phyloP scores from a whole-genome alignment of 2,329 filamentous ascomycete species.

The Aureobasidium pullulans region DNA sequence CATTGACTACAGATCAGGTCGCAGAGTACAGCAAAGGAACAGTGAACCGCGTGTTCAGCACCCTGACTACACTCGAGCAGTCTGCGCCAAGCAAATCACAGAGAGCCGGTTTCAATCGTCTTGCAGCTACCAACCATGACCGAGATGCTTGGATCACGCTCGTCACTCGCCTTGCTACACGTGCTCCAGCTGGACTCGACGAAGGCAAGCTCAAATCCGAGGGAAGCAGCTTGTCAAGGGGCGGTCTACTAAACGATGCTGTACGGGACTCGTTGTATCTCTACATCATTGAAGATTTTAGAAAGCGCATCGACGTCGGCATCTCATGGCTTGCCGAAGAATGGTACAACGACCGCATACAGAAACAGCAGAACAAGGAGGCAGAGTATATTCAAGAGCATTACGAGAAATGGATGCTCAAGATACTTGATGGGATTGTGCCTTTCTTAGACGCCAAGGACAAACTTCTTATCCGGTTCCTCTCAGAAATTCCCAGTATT shows the following conservation, averaged over 20 bases:
- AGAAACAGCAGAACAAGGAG: slow-evolving; percentile 37
- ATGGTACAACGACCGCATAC: slow-evolving; percentile 84
- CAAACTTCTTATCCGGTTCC: slow-evolving; percentile 70
- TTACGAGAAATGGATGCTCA: slow-evolving; percentile 72
- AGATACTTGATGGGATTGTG: slow-evolving; percentile 79
- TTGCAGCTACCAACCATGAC: slow-evolving; percentile 71
- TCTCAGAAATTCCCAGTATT: slow-evolving; percentile 83
- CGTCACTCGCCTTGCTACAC: slow-evolving; percentile 75
- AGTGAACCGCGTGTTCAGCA: slow-evolving; percentile 68
- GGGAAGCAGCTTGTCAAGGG: slow-evolving; percentile 29
- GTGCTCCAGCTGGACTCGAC: slow-evolving; percentile 65
- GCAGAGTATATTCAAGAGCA: slow-evolving; percentile 44
- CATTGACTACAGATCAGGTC: slow-evolving; percentile 63
- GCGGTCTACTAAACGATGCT: slow-evolving; percentile 50
- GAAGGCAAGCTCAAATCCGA: slow-evolving; percentile 51
- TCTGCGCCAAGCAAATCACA: slow-evolving; percentile 41
- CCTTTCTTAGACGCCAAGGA: slow-evolving; percentile 89
- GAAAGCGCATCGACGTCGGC: slow-evolving; percentile 78
- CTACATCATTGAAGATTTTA: slow-evolving; percentile 88
- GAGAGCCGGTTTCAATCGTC: slow-evolving; percentile 69
- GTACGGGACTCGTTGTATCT: slow-evolving; percentile 76
- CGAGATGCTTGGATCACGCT: slow-evolving; percentile 88
- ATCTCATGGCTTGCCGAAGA: slow-evolving; percentile 95
- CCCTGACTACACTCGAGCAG: slow-evolving; percentile 67
- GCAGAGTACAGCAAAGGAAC: slow-evolving; percentile 68